Conservation (phyloP, 306 rosid species). For the Citrullus mucosospermus region DNA sequence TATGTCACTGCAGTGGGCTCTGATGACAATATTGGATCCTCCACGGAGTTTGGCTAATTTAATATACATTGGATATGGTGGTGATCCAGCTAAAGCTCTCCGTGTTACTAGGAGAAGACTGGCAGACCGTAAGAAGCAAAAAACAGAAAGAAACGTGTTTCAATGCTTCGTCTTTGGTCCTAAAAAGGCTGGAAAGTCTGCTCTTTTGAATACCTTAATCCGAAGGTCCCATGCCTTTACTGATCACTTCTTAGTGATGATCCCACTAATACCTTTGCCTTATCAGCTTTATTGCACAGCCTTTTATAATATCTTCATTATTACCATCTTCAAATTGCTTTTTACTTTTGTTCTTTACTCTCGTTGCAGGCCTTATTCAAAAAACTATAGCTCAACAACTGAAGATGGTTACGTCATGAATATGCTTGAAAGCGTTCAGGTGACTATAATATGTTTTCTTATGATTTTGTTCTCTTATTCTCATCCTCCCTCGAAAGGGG, state of each 20-base stretch:
- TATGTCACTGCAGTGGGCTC: constrained; percentile 70
- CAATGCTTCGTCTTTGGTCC: constrained; percentile 94
- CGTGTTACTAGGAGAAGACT: constrained; percentile 64
- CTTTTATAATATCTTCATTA: constrained; percentile 12
- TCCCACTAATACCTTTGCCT: background rate
- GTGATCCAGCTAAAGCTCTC: constrained; percentile 70
- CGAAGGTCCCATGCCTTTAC: constrained; percentile 52
- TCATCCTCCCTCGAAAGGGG: background rate
- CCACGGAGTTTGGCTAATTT: constrained; percentile 60
- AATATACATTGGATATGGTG: constrained; percentile 79
- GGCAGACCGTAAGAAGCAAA: constrained; percentile 53
- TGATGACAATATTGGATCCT: constrained; percentile 81
- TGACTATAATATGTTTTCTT: constrained; percentile 28
- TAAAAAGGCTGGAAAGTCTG: constrained; percentile 70
- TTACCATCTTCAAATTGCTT: constrained; percentile 8
- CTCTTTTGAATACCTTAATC: constrained; percentile 62
- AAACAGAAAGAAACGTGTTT: constrained; percentile 65
- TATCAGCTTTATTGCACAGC: background rate
- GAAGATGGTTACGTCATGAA: constrained; percentile 57
- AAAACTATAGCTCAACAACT: constrained; percentile 32
- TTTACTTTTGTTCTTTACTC: background rate
- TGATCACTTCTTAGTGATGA: constrained; percentile 9
- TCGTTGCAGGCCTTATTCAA: constrained; percentile 58
- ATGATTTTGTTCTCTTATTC: background rate
- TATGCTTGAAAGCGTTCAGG: constrained; percentile 55